Conservation (phyloP, 2,329 filamentous ascomycete genomes). For the Grosmannia clavigera region DNA sequence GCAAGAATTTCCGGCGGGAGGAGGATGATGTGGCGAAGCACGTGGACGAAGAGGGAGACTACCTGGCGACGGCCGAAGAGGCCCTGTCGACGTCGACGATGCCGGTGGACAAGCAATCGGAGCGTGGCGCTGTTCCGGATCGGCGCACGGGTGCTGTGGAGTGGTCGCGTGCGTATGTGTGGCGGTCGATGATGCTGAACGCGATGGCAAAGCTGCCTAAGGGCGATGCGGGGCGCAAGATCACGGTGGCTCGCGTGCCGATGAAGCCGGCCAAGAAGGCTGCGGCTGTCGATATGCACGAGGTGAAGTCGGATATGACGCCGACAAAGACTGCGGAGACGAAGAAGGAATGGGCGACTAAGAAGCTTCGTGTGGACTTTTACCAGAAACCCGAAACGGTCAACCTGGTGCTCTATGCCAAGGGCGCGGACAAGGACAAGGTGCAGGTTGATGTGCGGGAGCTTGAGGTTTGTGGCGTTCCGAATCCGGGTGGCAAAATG, state of each 20-base stretch:
- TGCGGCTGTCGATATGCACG: no score
- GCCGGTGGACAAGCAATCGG: background rate
- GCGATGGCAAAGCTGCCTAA: slow-evolving; percentile 30
- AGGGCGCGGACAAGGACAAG: slow-evolving; percentile 20
- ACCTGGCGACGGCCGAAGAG: slow-evolving; percentile 27
- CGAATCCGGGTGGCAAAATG: no score
- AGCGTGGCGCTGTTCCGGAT: slow-evolving; percentile 3
- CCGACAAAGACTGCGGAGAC: background rate
- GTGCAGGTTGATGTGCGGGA: slow-evolving; percentile 3
- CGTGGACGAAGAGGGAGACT: slow-evolving; percentile 34
- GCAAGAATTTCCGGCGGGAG: slow-evolving; percentile 22
- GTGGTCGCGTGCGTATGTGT: slow-evolving; percentile 29
- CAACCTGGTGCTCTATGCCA: slow-evolving; percentile 27
- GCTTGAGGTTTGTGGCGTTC: slow-evolving; percentile 8
- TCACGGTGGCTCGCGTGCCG: slow-evolving; percentile 25
- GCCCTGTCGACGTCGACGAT: slow-evolving; percentile 14
- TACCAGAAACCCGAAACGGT: slow-evolving; percentile 27
- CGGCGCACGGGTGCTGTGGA: slow-evolving; percentile 8
- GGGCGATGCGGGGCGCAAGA: slow-evolving; percentile 33
- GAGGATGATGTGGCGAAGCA: slow-evolving; percentile 24
- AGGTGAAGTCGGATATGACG: no score
- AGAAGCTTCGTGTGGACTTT: slow-evolving; percentile 26
- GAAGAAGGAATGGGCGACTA: slow-evolving; percentile 8
- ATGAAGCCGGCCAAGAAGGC: slow-evolving; percentile 8
- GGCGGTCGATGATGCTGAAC: slow-evolving; percentile 35